phyloP scores from a whole-genome alignment of 2,329 filamentous ascomycete genomes.

The Ophiobolus disseminans region DNA sequence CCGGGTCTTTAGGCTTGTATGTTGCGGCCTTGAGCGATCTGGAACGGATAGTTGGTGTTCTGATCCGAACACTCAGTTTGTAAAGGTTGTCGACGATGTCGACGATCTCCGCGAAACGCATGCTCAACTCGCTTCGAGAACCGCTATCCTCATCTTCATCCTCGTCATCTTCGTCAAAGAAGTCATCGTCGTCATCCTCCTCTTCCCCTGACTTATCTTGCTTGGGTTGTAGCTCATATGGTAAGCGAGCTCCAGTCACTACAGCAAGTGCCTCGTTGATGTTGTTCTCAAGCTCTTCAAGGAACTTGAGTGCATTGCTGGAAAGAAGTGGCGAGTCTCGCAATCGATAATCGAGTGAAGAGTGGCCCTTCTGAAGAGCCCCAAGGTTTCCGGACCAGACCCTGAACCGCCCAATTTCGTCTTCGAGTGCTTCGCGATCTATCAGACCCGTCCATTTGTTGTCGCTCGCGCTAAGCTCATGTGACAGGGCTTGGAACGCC shows the following conservation, averaged over 20 bases:
- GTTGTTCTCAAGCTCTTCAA: constrained; percentile 43
- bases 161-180: constrained; percentile 39
- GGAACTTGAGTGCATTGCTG: constrained; percentile 42
- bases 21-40: constrained; percentile 46
- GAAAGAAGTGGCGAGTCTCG: constrained; percentile 45
- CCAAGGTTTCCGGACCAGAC: constrained; percentile 48
- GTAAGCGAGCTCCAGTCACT: constrained; percentile 36
- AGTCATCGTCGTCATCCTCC: constrained; percentile 33
- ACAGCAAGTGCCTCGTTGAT: constrained; percentile 36
- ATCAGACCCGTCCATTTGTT: constrained; percentile 21
- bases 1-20: constrained; percentile 43
- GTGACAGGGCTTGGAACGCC: constrained; percentile 35
- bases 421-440: constrained; percentile 40
- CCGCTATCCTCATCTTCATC: constrained; percentile 29
- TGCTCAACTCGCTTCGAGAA: constrained; percentile 40
- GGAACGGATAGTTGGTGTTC: constrained; percentile 42
- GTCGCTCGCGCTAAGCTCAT: constrained; percentile 24
- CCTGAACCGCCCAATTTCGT: constrained; percentile 47
- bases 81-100: constrained; percentile 50
- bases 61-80: constrained; percentile 47
- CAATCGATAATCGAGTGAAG: constrained; percentile 46
- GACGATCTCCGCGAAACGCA: constrained; percentile 46
- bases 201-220: constrained; percentile 21
- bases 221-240: constrained; percentile 41
- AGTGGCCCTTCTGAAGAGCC: constrained; percentile 47